These are phyloP conservation scores for Fragilaria crotonensis DNA, from an alignment of 108 stramenopile genomes.

Conservation along the genomic window DNA sequence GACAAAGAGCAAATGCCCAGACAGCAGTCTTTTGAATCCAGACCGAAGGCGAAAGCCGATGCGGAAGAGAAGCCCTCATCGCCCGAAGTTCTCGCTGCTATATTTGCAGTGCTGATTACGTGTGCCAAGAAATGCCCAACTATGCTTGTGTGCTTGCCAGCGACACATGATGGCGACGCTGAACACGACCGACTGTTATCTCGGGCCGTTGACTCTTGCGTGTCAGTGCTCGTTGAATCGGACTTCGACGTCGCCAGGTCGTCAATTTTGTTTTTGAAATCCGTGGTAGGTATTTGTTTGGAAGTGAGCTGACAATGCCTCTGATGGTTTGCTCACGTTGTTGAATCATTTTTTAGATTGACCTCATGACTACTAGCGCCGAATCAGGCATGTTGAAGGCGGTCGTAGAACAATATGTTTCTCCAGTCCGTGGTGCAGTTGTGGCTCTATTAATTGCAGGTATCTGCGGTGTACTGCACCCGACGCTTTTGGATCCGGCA, in stretches of 20 bases:
- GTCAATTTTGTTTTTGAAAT: constrained; percentile 12
- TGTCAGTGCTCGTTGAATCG: constrained; percentile 13
- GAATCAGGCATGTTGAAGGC: constrained; percentile 3
- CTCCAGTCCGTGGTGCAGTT: background rate
- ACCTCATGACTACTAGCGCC: background rate
- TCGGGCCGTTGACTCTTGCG: constrained; percentile 14
- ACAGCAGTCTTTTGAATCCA: constrained; percentile 23
- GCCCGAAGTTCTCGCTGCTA: constrained; percentile 1
- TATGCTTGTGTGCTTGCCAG: constrained; percentile 14
- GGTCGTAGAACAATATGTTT: background rate
- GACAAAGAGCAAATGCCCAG: constrained; percentile 23
- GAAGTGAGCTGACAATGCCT: no score
- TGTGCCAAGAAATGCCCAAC: constrained; percentile 12
- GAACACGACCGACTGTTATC: constrained; percentile 10
- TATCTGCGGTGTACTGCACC: background rate
- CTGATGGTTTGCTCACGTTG: no score
- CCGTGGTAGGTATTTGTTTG: constrained; percentile 1
- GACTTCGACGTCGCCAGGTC: constrained; percentile 3
- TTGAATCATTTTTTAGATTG: background rate
- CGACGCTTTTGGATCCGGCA: background rate
- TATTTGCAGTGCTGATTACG: constrained; percentile 13
- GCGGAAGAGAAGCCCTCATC: background rate
- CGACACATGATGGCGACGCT: constrained; percentile 1
- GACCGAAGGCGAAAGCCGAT: constrained; percentile 1
- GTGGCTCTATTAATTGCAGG: background rate